phyloP scores from a whole-genome alignment of 257 asterid species.

The Penstemon barbatus region DNA sequence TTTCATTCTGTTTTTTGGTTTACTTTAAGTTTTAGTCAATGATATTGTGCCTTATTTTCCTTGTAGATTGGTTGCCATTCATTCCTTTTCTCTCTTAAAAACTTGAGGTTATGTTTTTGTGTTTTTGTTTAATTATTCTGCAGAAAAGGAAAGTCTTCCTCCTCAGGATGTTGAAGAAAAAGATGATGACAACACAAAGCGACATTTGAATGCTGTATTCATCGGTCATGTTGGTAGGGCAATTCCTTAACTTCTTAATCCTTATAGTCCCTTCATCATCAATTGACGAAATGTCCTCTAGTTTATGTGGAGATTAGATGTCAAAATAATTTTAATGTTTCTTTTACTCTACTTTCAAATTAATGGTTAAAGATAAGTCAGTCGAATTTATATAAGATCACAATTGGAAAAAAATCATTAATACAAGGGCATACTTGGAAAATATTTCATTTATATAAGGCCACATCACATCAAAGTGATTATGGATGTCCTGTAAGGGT shows the following conservation, averaged over 20 bases:
- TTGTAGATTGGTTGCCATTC: neutral
- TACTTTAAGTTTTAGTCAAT: neutral
- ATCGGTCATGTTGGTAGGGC: conserved; percentile 97
- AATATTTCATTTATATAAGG: no score
- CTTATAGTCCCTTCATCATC: neutral
- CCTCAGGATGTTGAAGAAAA: conserved; percentile 50
- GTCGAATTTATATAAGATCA: neutral
- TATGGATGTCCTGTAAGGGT: conserved; percentile 13
- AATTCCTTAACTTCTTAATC: conserved; percentile 8
- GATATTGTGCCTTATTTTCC: neutral
- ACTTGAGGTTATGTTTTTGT: conserved; percentile 12
- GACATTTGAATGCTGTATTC: conserved; percentile 94
- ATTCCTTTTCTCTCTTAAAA: neutral
- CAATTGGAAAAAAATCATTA: neutral
- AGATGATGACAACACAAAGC: conserved; percentile 49
- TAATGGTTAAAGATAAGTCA: neutral
- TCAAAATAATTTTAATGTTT: no score
- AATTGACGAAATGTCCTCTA: neutral
- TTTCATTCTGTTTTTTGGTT: neutral
- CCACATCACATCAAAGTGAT: neutral
- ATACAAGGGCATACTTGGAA: neutral
- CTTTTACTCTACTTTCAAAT: neutral
- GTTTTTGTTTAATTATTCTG: conserved; percentile 34
- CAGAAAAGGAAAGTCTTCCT: conserved; percentile 43
- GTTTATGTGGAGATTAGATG: neutral